Evolutionary conservation across 768 basidiomycete genomes (phyloP).

Genomic region (Lepiota venenata): DNA sequence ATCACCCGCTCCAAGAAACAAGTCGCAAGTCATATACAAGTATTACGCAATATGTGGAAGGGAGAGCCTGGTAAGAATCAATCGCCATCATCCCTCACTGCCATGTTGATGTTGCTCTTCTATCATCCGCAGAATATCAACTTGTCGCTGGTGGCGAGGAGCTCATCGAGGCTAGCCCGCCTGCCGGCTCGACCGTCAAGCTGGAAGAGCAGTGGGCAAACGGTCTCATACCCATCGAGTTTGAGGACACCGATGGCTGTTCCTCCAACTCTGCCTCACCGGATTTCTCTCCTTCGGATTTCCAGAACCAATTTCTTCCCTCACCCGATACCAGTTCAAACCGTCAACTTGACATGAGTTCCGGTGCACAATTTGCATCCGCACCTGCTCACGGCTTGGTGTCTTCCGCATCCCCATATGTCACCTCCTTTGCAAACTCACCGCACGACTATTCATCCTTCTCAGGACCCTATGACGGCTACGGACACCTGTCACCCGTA

Average conservation of each 20-base stretch:
- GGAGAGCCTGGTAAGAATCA: constrained; percentile 60
- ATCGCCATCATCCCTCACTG: background rate
- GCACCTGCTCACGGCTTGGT: background rate
- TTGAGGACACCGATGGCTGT: constrained; percentile 37
- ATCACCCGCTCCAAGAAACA: constrained; percentile 81
- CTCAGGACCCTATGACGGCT: constrained; percentile 1
- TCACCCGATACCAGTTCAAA: constrained; percentile 38
- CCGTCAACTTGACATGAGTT: constrained; percentile 12
- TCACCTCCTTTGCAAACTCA: constrained; percentile 1
- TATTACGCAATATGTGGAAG: constrained; percentile 86
- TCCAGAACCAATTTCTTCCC: constrained; percentile 41
- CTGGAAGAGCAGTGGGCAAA: constrained; percentile 47
- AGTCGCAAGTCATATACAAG: constrained; percentile 87
- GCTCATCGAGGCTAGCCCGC: constrained; percentile 42
- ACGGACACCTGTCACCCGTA: constrained; percentile 5
- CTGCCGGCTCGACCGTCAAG: constrained; percentile 50
- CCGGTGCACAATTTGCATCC: background rate
- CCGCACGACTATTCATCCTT: constrained; percentile 5
- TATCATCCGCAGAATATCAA: constrained; percentile 55
- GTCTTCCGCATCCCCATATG: constrained; percentile 4
- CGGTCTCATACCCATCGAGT: constrained; percentile 41
- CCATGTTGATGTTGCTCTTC: constrained; percentile 9
- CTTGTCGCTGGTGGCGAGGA: constrained; percentile 82
- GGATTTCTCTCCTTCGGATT: constrained; percentile 43
- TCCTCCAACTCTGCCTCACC: constrained; percentile 39